These are phyloP conservation scores for Haberlea rhodopensis DNA, from an alignment of 257 asterid species.

Conservation along the genomic window DNA sequence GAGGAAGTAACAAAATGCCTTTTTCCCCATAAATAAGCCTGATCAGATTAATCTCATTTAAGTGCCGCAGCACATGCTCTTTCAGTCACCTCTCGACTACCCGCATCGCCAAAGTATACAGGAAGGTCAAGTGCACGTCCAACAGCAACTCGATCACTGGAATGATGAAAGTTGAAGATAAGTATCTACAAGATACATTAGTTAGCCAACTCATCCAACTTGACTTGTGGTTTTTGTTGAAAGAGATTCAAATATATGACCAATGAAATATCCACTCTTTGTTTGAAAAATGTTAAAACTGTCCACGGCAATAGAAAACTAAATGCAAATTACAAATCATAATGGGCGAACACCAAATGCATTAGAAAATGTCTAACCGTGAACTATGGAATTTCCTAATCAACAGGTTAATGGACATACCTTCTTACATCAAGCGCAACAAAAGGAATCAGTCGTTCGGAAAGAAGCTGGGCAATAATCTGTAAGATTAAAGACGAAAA, in stretches of 20 bases:
- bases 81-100: constrained; percentile 86
- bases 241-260: not conserved
- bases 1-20: constrained; percentile 24
- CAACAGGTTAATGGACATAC: constrained; percentile 34
- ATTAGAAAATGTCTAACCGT: too few species aligned
- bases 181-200: not conserved
- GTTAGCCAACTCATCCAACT: constrained; percentile 6
- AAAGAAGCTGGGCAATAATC: constrained; percentile 99
- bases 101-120: constrained; percentile 98
- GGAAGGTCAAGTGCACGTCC: constrained; percentile 99
- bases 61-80: not conserved
- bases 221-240: not conserved
- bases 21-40: constrained; percentile 1
- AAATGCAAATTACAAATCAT: too few species aligned
- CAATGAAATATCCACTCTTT: too few species aligned
- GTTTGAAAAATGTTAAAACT: too few species aligned
- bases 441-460: constrained; percentile 96
- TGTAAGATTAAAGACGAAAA: constrained; percentile 35
- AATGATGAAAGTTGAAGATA: constrained; percentile 24
- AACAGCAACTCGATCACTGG: constrained; percentile 90
- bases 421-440: constrained; percentile 99
- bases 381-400: not conserved
- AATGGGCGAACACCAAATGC: not conserved
- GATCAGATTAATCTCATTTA: constrained; percentile 22
- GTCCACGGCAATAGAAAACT: too few species aligned